A percentile compares a stretch with the other conserved stretches of the same genome.
phyloP scores from a whole-genome alignment of 78 protist genomes.

The Chrysochromulina parva region DNA sequence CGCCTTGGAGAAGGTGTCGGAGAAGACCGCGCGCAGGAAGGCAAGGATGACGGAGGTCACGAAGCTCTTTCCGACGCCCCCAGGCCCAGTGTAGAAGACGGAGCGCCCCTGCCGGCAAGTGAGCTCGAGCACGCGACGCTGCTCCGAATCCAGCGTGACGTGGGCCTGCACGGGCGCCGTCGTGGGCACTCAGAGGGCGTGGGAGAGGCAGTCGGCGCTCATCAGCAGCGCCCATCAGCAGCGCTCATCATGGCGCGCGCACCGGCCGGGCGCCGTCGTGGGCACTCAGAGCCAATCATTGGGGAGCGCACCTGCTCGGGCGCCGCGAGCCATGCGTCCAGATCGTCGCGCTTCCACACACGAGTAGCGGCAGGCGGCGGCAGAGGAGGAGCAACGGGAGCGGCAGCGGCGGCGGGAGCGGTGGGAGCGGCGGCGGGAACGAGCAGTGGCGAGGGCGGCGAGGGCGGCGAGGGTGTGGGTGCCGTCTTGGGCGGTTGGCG shows the following conservation, averaged over 20 bases:
- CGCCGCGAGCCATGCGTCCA: neutral
- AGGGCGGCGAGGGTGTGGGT: too few relatives aligned
- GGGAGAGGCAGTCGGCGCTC: too few relatives aligned
- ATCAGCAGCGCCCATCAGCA: too few relatives aligned
- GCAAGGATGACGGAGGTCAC: neutral
- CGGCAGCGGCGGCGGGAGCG: neutral
- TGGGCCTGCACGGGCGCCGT: neutral
- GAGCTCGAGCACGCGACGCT: neutral
- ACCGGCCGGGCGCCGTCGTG: too few relatives aligned
- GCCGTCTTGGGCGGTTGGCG: too few relatives aligned
- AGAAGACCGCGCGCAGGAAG: constrained; percentile 16
- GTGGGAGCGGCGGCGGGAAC: neutral
- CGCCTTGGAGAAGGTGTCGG: neutral
- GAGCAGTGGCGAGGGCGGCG: too few relatives aligned
- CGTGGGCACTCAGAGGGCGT: too few relatives aligned
- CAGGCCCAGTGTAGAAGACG: constrained; percentile 25
- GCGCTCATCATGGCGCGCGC: too few relatives aligned
- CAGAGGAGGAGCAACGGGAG: neutral
- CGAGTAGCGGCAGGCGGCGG: neutral
- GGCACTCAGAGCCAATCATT: neutral
- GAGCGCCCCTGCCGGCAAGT: neutral
- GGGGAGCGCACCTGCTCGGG: neutral
- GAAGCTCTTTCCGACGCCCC: constrained; percentile 21
- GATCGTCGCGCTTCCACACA: neutral
- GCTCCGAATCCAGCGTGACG: neutral